A percentile compares a stretch with the other conserved stretches of the same genome.
phyloP scores from a whole-genome alignment of 768 basidiomycete genomes.

The Mycena floridula region DNA sequence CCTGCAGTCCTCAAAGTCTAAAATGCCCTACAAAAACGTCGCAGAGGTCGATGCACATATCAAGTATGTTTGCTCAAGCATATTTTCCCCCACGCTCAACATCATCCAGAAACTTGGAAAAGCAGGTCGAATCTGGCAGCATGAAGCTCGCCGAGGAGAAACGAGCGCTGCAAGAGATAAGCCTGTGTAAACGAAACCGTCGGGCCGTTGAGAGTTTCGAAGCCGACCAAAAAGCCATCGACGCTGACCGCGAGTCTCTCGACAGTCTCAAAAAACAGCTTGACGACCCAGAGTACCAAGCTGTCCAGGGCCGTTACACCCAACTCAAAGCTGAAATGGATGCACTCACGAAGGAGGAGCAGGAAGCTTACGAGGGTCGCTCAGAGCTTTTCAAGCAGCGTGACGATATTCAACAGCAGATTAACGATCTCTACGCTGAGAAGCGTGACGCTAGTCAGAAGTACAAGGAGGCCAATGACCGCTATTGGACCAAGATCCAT shows the following conservation, averaged over 20 bases:
- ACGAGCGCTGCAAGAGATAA: slow-evolving; percentile 88
- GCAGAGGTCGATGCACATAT: slow-evolving; percentile 86
- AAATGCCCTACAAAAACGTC: slow-evolving; percentile 73
- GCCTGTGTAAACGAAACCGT: slow-evolving; percentile 61
- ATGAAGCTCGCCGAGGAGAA: slow-evolving; percentile 96
- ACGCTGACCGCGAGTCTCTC: slow-evolving; percentile 64
- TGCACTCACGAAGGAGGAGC: slow-evolving; percentile 76
- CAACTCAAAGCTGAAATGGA: slow-evolving; percentile 81
- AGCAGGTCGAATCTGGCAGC: slow-evolving; percentile 85
- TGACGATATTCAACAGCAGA: slow-evolving; percentile 58
- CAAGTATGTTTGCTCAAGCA: slow-evolving; percentile 44
- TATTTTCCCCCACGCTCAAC: slow-evolving; percentile 5
- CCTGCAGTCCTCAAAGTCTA: slow-evolving; percentile 73
- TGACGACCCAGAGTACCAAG: slow-evolving; percentile 87
- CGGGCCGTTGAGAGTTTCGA: slow-evolving; percentile 79
- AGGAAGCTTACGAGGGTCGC: slow-evolving; percentile 77
- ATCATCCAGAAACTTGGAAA: slow-evolving; percentile 66
- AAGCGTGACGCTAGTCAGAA: slow-evolving; percentile 69
- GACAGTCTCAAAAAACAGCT: slow-evolving; percentile 79
- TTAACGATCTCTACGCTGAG: slow-evolving; percentile 65
- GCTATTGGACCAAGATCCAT: slow-evolving; percentile 75
- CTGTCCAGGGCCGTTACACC: slow-evolving; percentile 75
- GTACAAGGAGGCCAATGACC: slow-evolving; percentile 81
- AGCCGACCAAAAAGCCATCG: slow-evolving; percentile 72
- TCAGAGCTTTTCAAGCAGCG: slow-evolving; percentile 85